Evolutionary conservation across 2,329 filamentous ascomycete species (phyloP).

Genomic region (Lachnum nothofagi): DNA sequence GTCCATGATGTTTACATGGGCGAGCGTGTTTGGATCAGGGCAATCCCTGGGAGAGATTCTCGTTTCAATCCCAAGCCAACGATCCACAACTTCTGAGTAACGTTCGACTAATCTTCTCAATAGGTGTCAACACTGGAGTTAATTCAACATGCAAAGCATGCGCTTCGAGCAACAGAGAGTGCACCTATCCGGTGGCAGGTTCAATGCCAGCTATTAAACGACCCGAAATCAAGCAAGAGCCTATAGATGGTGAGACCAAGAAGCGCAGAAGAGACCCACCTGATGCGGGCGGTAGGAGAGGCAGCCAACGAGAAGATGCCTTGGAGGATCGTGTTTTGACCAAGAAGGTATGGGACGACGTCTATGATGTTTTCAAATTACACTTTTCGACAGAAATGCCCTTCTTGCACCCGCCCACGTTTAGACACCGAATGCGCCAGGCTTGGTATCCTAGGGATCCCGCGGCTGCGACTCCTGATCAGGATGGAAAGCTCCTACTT

Average conservation of each 20-base stretch:
- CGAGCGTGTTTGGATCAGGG: neutral
- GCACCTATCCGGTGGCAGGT: slow-evolving; percentile 60
- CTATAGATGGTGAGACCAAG: slow-evolving; percentile 48
- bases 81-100: neutral
- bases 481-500: slow-evolving; percentile 50
- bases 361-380: slow-evolving; percentile 65
- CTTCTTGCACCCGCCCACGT: slow-evolving; percentile 63
- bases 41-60: neutral
- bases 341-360: slow-evolving; percentile 59
- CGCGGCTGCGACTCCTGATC: slow-evolving; percentile 19
- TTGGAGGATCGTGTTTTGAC: slow-evolving; percentile 59
- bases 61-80: neutral
- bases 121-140: slow-evolving; percentile 59
- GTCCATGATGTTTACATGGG: neutral
- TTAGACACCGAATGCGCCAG: slow-evolving; percentile 49
- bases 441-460: slow-evolving; percentile 35
- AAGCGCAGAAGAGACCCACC: slow-evolving; percentile 32
- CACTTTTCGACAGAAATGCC: slow-evolving; percentile 69
- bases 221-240: slow-evolving; percentile 28
- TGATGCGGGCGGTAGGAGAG: slow-evolving; percentile 34
- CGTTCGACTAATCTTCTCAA: slow-evolving; percentile 7
- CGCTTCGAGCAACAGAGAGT: slow-evolving; percentile 65
- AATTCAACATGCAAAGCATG: slow-evolving; percentile 70
- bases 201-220: slow-evolving; percentile 30
- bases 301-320: slow-evolving; percentile 48